These are phyloP conservation scores for Gaultheria prostrata DNA, from an alignment of 148 eudicot species.

Conservation along the genomic window DNA sequence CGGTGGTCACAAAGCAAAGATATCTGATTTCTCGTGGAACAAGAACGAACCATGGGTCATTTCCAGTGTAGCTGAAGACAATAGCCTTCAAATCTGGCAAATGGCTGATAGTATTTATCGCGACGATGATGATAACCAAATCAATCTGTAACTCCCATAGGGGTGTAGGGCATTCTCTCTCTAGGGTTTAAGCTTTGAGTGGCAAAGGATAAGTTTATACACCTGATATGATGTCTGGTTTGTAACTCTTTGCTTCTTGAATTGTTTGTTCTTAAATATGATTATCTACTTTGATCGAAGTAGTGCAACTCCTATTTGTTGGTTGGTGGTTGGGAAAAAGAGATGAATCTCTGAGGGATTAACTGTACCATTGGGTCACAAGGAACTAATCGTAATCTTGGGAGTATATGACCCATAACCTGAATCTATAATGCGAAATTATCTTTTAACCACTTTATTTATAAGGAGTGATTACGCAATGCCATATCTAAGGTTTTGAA, in stretches of 20 bases:
- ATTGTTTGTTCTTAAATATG: not conserved
- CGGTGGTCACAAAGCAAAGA: constrained; percentile 91
- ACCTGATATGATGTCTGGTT: not conserved
- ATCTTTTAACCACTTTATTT: too few species aligned
- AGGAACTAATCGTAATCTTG: too few species aligned
- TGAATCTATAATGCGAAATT: too few species aligned
- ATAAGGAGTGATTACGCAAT: too few species aligned
- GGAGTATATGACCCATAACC: too few species aligned
- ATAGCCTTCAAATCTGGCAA: constrained; percentile 82
- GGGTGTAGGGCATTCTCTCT: not conserved
- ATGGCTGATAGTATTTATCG: constrained; percentile 76
- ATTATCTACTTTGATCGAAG: not conserved
- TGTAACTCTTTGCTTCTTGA: not conserved
- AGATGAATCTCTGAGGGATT: too few species aligned
- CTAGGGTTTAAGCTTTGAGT: not conserved
- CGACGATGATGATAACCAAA: constrained; percentile 53
- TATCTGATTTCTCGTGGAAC: constrained; percentile 99
- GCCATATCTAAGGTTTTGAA: too few species aligned
- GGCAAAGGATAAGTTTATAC: not conserved
- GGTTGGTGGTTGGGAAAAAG: too few species aligned
- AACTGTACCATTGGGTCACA: too few species aligned
- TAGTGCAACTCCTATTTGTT: too few species aligned
- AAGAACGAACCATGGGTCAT: constrained; percentile 79
- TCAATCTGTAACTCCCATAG: not conserved
- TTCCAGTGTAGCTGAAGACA: constrained; percentile 92